Evolutionary conservation across 1,284 basidiomycete genomes (phyloP).

Genomic region (Rhodotorula sp.): DNA sequence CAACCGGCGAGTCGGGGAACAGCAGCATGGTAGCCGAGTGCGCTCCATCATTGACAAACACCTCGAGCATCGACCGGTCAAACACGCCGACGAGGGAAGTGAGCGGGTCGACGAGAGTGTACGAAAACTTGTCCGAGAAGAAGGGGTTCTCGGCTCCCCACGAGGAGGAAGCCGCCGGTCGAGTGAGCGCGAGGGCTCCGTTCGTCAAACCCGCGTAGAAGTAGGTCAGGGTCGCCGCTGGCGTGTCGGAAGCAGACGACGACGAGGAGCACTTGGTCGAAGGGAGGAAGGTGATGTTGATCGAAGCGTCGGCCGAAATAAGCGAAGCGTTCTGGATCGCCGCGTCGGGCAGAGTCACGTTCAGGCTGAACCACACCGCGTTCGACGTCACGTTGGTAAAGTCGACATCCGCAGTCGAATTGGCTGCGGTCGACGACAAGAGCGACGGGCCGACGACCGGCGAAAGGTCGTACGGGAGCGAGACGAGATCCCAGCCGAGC

Average conservation of each 20-base stretch:
- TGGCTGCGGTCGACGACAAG: neutral
- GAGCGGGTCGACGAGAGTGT: neutral
- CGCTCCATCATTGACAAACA: slow-evolving; percentile 10
- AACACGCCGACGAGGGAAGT: slow-evolving; percentile 5
- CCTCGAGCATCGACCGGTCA: slow-evolving; percentile 14
- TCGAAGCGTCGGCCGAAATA: neutral
- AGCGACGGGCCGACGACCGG: slow-evolving; percentile 7
- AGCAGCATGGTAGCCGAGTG: neutral
- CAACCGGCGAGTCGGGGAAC: slow-evolving; percentile 1
- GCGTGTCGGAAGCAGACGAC: neutral
- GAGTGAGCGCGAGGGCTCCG: neutral
- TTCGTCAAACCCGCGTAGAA: slow-evolving; percentile 2
- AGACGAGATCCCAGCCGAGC: slow-evolving; percentile 10
- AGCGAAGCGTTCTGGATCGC: neutral
- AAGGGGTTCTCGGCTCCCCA: slow-evolving; percentile 1
- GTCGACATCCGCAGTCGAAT: slow-evolving; percentile 4
- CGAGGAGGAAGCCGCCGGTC: neutral
- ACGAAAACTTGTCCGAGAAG: slow-evolving; percentile 8
- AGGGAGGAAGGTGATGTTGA: slow-evolving; percentile 1
- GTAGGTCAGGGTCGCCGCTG: slow-evolving; percentile 14
- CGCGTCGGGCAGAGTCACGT: slow-evolving; percentile 5
- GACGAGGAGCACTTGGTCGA: neutral
- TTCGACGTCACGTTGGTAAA: neutral
- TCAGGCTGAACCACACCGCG: slow-evolving; percentile 6
- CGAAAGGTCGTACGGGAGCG: slow-evolving; percentile 10